These are phyloP conservation scores for Verticillium klebahnii DNA, from an alignment of 2,329 filamentous ascomycete genomes.

Conservation along the genomic window DNA sequence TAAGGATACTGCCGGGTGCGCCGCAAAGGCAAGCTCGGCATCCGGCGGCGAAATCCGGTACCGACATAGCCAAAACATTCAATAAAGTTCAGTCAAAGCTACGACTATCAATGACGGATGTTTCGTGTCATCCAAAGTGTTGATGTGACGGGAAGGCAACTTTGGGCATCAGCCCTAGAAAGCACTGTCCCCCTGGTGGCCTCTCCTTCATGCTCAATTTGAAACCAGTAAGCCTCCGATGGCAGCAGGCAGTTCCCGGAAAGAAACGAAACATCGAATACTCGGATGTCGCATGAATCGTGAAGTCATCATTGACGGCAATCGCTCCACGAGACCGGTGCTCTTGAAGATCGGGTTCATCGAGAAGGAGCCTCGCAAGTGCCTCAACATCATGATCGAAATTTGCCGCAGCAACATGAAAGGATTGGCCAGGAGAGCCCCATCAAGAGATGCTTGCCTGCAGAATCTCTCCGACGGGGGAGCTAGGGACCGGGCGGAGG, in stretches of 20 bases:
- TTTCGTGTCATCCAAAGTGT: not conserved
- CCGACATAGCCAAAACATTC: not conserved
- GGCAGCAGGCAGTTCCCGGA: not conserved
- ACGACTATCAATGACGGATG: not conserved
- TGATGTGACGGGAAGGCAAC: not conserved
- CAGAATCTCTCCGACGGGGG: too few relatives aligned
- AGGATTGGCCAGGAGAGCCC: too few relatives aligned
- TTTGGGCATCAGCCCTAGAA: not conserved
- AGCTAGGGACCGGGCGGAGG: too few relatives aligned
- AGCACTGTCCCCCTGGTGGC: not conserved
- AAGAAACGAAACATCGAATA: not conserved
- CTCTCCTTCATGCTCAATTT: not conserved
- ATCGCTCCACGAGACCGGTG: not conserved
- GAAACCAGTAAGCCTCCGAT: not conserved
- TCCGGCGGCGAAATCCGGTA: not conserved
- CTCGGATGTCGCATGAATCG: not conserved
- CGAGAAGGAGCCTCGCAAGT: too few relatives aligned
- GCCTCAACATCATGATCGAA: too few relatives aligned
- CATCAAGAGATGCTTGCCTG: too few relatives aligned
- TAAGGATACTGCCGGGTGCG: not conserved
- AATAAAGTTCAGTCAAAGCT: not conserved
- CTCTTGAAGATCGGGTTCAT: too few relatives aligned
- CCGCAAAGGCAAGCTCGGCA: not conserved
- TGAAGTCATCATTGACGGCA: not conserved
- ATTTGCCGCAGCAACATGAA: too few relatives aligned